These are phyloP conservation scores for Paraphoma chrysanthemicola DNA, from an alignment of 2,329 filamentous ascomycete genomes.

Conservation along the genomic window DNA sequence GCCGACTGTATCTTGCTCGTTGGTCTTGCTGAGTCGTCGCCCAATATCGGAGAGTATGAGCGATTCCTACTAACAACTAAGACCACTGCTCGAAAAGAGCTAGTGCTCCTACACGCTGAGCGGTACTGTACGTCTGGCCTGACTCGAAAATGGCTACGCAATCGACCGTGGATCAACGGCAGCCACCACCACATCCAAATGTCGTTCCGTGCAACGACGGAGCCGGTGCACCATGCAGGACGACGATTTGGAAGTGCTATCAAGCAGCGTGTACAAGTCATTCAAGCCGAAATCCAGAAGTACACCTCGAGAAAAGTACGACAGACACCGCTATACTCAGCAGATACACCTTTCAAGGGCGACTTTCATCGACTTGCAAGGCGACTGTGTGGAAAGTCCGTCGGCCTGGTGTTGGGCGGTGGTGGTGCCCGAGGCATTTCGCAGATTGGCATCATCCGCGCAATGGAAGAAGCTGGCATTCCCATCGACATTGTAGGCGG, in stretches of 20 bases:
- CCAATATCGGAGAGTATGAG: slow-evolving; percentile 94
- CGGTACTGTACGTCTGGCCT: slow-evolving; percentile 84
- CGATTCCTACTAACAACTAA: slow-evolving; percentile 96
- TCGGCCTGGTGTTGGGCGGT: slow-evolving; percentile 91
- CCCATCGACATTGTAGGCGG: slow-evolving; percentile 95
- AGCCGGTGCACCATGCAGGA: slow-evolving; percentile 76
- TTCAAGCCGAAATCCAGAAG: slow-evolving; percentile 97
- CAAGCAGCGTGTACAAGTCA: slow-evolving; percentile 90
- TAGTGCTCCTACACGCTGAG: slow-evolving; percentile 89
- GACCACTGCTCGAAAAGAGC: slow-evolving; percentile 90
- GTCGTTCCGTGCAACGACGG: slow-evolving; percentile 78
- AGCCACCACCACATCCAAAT: slow-evolving; percentile 98
- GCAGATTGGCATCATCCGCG: slow-evolving; percentile 91
- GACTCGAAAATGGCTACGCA: slow-evolving; percentile 84
- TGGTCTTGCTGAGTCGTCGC: slow-evolving; percentile 86
- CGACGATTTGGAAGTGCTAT: slow-evolving; percentile 84
- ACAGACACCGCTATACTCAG: slow-evolving; percentile 86
- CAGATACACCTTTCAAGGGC: slow-evolving; percentile 91
- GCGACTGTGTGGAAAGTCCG: slow-evolving; percentile 88
- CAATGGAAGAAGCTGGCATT: slow-evolving; percentile 94
- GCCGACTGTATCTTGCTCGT: slow-evolving; percentile 96
- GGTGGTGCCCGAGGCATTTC: slow-evolving; percentile 91
- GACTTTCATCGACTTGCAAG: slow-evolving; percentile 94
- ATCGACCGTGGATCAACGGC: slow-evolving; percentile 96
- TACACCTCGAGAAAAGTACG: slow-evolving; percentile 94